Evolutionary conservation across 2,329 filamentous ascomycete genomes (phyloP).

Genomic region (Beauveria sp.): DNA sequence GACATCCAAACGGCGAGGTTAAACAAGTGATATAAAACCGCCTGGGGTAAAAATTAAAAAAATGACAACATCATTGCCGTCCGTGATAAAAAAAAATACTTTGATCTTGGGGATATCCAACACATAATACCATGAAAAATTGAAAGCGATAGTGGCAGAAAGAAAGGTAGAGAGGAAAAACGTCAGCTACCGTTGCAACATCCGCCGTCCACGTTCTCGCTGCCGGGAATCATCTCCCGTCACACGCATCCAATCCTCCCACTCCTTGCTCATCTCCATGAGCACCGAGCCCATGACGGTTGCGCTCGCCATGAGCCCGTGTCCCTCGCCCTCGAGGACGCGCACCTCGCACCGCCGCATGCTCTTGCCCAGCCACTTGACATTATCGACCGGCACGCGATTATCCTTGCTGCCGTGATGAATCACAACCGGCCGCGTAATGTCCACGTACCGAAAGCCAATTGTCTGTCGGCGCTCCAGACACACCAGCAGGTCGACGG

Average conservation of each 20-base stretch:
- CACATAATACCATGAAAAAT: background rate
- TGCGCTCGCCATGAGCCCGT: conserved; percentile 93
- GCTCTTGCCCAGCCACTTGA: conserved; percentile 86
- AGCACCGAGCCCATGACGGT: conserved; percentile 89
- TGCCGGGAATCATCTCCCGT: conserved; percentile 35
- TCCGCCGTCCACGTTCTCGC: background rate
- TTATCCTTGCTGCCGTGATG: conserved; percentile 89
- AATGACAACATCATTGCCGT: background rate
- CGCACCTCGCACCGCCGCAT: conserved; percentile 92
- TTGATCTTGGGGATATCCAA: background rate
- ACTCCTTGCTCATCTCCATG: conserved; percentile 89
- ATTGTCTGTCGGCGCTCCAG: conserved; percentile 85
- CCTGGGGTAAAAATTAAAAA: background rate
- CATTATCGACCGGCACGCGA: conserved; percentile 89
- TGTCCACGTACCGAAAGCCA: conserved; percentile 94
- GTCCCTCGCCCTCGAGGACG: conserved; percentile 83
- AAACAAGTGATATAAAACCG: background rate
- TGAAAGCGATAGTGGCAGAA: too few relatives aligned
- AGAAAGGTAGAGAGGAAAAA: too few relatives aligned
- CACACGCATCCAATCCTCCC: conserved; percentile 75
- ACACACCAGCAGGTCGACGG: conserved; percentile 86
- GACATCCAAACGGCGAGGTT: background rate
- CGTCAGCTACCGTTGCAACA: background rate
- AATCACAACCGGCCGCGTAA: conserved; percentile 83
- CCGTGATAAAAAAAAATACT: background rate